Evolutionary conservation across 2,329 filamentous ascomycete species (phyloP).

Genomic region (Magnaporthiopsis rhizophila): DNA sequence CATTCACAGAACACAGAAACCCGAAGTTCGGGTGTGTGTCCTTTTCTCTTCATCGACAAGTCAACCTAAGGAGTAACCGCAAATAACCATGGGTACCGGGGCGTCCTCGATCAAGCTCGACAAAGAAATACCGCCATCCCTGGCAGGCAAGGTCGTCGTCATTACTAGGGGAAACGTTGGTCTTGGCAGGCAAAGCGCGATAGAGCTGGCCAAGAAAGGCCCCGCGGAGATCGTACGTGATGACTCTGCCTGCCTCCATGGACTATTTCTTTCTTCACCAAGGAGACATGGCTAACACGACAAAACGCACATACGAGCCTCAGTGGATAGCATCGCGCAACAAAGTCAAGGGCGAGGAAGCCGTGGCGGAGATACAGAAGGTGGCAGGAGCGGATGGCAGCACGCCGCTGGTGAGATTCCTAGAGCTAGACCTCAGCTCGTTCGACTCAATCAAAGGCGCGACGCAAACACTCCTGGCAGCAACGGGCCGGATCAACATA

Average conservation of each 20-base stretch:
- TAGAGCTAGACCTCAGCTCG: neutral
- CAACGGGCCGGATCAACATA: conserved; percentile 30
- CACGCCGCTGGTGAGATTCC: neutral
- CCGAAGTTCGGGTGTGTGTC: too few relatives aligned
- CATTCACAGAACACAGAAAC: too few relatives aligned
- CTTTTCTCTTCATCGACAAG: too few relatives aligned
- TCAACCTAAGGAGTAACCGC: too few relatives aligned
- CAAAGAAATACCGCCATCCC: conserved; percentile 27
- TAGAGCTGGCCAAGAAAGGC: conserved; percentile 31
- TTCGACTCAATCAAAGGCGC: conserved; percentile 26
- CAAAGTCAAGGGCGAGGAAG: conserved; percentile 36
- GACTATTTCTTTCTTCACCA: too few relatives aligned
- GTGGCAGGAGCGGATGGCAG: conserved; percentile 10
- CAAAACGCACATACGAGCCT: too few relatives aligned
- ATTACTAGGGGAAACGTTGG: conserved; percentile 43
- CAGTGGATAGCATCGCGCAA: too few relatives aligned
- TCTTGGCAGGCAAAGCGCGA: conserved; percentile 36
- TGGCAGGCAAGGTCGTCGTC: conserved; percentile 33
- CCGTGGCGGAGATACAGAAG: conserved; percentile 34
- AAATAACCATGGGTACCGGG: too few relatives aligned
- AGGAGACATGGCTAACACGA: neutral
- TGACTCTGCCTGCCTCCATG: conserved; percentile 14
- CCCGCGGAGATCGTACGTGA: conserved; percentile 22
- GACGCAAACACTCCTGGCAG: conserved; percentile 25
- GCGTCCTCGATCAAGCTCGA: conserved; percentile 19